Base-by-base conservation (phyloP, 1,284 basidiomycete genomes). In the Microbotryomycetes sp. region DNA sequence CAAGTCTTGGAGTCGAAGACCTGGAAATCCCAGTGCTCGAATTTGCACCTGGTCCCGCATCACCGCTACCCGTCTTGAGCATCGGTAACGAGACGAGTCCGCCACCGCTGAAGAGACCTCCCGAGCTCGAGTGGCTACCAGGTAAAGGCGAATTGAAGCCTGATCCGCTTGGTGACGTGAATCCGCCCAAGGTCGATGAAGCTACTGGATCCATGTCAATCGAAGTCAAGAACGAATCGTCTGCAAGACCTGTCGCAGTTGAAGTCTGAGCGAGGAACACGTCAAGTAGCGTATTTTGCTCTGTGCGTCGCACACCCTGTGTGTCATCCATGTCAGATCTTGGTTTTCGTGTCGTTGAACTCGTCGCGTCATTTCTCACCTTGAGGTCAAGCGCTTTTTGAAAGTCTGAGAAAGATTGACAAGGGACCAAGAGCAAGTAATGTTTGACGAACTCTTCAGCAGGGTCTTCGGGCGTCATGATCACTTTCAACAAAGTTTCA, bases 321-420 rank as follows among this genome's bases (percentile, higher is more conserved):
- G 16, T 26, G 28, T 15, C 3, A 26, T 14, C 12, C 1, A 23
- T 16, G 22, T 12, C 19, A 16, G 1, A 7, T 29, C 16, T 22
- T 19, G 15, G 29, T 6, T 26, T 29, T 51, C 25, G 22, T n/a
- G 3, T 19, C 36, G 32, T 3, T 0, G 16, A 47, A 7, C 36
- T 15, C 14, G 14, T 6, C 4, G 29, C n/a, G 2, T 30, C 4
- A 4, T 16, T 49, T 22, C 70, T 23, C 15, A 69, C 73, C 74
- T 96, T 97, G 59, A 98, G 83, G 74, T 98, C 94, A 28, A 98
- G 82, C 45, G 89, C 90, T 83, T 99, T 99, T 80, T 98, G 96
- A 79, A 97, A 97, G 76, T 97, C 96, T 28, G 86, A 87, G 76
- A 92, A 92, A 1, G 89, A 92, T 16, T 87, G 85, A 76, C 96